Percentiles rank a stretch among this genome's conserved stretches.
These are phyloP conservation scores for Saccharata proteae DNA, from an alignment of 2,329 filamentous ascomycete genomes.

Conservation along the genomic window DNA sequence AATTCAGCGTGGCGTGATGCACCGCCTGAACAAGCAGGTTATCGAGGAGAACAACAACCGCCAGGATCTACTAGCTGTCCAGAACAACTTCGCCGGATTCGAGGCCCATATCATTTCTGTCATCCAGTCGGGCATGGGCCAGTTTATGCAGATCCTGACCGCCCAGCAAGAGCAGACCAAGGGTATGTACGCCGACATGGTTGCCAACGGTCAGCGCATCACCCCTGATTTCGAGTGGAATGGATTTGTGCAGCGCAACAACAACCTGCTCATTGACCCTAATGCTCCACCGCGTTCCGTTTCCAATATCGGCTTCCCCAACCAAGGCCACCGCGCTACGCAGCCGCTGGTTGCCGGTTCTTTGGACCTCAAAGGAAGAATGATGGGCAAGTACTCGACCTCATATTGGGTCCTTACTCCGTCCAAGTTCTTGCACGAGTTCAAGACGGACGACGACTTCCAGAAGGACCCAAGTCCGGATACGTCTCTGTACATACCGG, in stretches of 20 bases:
- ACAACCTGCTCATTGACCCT: conserved; percentile 64
- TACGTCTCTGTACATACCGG: conserved; percentile 80
- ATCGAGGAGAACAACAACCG: conserved; percentile 92
- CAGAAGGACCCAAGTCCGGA: conserved; percentile 68
- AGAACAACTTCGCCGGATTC: conserved; percentile 78
- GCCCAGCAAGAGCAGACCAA: conserved; percentile 73
- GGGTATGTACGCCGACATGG: conserved; percentile 72
- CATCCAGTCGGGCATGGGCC: conserved; percentile 68
- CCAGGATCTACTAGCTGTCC: conserved; percentile 82
- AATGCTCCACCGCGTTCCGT: conserved; percentile 61
- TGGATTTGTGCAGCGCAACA: conserved; percentile 62
- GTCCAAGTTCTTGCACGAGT: conserved; percentile 84
- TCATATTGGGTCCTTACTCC: conserved; percentile 87
- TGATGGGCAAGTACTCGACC: conserved; percentile 68
- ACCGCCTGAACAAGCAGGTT: conserved; percentile 82
- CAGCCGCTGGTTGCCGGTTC: conserved; percentile 76
- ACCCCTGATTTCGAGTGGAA: conserved; percentile 86
- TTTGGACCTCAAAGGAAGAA: conserved; percentile 80
- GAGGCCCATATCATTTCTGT: conserved; percentile 76
- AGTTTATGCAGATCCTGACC: conserved; percentile 70
- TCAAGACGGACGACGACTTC: conserved; percentile 78
- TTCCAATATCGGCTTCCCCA: conserved; percentile 68
- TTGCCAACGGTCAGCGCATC: conserved; percentile 62
- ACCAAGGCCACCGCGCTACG: conserved; percentile 72
- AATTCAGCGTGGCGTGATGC: conserved; percentile 64